A percentile compares a stretch with the other conserved stretches of the same genome.
These are phyloP conservation scores for Daedaleopsis nitida DNA, from an alignment of 768 basidiomycete species.

Conservation along the genomic window DNA sequence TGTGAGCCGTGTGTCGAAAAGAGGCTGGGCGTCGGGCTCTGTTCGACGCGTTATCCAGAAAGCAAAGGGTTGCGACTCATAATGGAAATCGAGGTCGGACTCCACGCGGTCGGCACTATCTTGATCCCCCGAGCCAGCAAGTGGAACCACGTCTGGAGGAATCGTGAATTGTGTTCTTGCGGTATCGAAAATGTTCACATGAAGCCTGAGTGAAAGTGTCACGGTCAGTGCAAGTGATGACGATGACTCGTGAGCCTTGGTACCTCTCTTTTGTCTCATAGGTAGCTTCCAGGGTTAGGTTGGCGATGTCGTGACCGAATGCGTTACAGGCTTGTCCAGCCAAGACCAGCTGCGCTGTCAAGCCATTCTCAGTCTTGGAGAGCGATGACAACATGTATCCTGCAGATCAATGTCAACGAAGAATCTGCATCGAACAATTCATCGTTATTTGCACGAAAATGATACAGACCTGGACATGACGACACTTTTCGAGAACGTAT, in stretches of 20 bases:
- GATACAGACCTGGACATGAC: conserved; percentile 29
- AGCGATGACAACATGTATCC: conserved; percentile 58
- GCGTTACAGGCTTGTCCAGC: conserved; percentile 62
- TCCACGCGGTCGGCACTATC: conserved; percentile 27
- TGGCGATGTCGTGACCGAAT: conserved; percentile 59
- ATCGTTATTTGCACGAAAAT: neutral
- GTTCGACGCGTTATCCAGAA: conserved; percentile 81
- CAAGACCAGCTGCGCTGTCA: conserved; percentile 56
- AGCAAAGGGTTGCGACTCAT: conserved; percentile 63
- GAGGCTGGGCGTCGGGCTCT: conserved; percentile 49
- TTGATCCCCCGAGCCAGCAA: conserved; percentile 27
- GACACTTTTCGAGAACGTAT: conserved; percentile 29
- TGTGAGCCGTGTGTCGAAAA: conserved; percentile 70
- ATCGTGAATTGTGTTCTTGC: conserved; percentile 65
- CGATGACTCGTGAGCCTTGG: conserved; percentile 31
- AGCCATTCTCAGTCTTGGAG: conserved; percentile 44
- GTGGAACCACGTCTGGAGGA: conserved; percentile 51
- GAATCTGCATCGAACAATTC: neutral
- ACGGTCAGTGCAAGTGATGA: conserved; percentile 26
- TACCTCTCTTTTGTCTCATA: conserved; percentile 55
- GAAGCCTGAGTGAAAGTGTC: conserved; percentile 56
- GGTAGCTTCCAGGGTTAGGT: conserved; percentile 67
- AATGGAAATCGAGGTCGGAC: conserved; percentile 73
- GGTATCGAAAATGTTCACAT: conserved; percentile 68
- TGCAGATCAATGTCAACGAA: conserved; percentile 21